Conservation (phyloP, 108 stramenopile genomes). For the Seminavis robusta region DNA sequence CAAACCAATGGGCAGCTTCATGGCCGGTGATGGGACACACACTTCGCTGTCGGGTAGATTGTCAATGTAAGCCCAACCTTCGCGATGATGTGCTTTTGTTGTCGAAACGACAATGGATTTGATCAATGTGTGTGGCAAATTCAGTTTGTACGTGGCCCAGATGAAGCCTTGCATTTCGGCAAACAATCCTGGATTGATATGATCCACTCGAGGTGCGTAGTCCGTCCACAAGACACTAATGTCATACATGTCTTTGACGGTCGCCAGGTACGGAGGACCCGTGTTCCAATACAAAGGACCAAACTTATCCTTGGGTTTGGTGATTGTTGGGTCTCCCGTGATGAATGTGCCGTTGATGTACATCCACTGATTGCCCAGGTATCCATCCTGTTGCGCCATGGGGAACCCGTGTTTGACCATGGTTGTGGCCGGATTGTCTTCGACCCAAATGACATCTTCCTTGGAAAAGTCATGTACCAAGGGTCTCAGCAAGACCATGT, state of each 20-base stretch:
- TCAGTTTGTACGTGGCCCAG: slow-evolving; percentile 69
- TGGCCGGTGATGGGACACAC: background rate
- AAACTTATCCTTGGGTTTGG: slow-evolving; percentile 17
- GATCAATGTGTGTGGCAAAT: slow-evolving; percentile 60
- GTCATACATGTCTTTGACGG: slow-evolving; percentile 58
- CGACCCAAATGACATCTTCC: slow-evolving; percentile 7
- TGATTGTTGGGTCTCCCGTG: background rate
- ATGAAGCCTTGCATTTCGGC: slow-evolving; percentile 68
- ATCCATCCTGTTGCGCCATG: slow-evolving; percentile 27
- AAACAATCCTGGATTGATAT: slow-evolving; percentile 64
- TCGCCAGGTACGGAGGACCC: slow-evolving; percentile 83
- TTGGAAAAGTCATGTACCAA: slow-evolving; percentile 64
- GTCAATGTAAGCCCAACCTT: slow-evolving; percentile 19
- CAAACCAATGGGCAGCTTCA: slow-evolving; percentile 30
- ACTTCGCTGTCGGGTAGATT: slow-evolving; percentile 6
- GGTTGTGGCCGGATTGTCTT: background rate
- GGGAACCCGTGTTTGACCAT: slow-evolving; percentile 17
- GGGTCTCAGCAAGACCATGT: slow-evolving; percentile 87
- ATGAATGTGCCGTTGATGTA: slow-evolving; percentile 4
- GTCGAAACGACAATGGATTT: slow-evolving; percentile 66
- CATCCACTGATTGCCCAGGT: slow-evolving; percentile 16
- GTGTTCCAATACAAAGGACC: slow-evolving; percentile 54
- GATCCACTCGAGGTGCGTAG: slow-evolving; percentile 67
- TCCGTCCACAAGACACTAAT: slow-evolving; percentile 71
- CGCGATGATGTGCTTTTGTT: slow-evolving; percentile 7